Conservation (phyloP, 2,329 filamentous ascomycete species). For the Cadophora malorum region DNA sequence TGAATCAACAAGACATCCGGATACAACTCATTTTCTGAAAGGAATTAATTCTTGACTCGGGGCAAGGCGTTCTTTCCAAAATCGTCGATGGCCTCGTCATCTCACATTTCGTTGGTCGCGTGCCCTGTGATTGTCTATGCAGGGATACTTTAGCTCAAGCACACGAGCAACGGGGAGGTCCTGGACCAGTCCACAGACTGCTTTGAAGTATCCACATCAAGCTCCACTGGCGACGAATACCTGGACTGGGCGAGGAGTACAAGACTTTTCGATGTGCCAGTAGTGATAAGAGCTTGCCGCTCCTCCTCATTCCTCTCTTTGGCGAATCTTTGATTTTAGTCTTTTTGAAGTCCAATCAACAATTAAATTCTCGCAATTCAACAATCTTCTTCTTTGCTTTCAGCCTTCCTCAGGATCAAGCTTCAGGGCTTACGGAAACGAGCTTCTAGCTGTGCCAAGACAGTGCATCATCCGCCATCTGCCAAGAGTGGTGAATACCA, state of each 20-base stretch:
- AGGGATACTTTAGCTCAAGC: conserved; percentile 8
- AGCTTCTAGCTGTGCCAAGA: background rate
- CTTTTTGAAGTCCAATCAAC: background rate
- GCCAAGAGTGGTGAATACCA: conserved; percentile 5
- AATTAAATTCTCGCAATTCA: background rate
- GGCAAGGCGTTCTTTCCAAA: background rate
- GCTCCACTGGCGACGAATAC: conserved; percentile 13
- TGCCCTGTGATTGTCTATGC: background rate
- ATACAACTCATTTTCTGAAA: background rate
- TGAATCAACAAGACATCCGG: background rate
- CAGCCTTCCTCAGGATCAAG: background rate
- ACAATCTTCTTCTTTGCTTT: background rate
- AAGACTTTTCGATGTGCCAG: conserved; percentile 11
- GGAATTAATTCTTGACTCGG: background rate
- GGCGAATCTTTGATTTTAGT: background rate
- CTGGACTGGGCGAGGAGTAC: conserved; percentile 11
- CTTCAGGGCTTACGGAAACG: background rate
- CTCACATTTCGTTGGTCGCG: conserved; percentile 10
- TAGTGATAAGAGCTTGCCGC: conserved; percentile 13
- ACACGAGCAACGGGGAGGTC: conserved; percentile 12
- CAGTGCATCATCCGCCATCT: background rate
- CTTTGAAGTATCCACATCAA: conserved; percentile 6
- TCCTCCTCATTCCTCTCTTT: conserved; percentile 6
- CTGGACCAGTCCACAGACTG: background rate
- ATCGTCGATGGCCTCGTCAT: conserved; percentile 2